Base-by-base conservation (phyloP, 306 rosid genomes). In the Crotalaria pallida region DNA sequence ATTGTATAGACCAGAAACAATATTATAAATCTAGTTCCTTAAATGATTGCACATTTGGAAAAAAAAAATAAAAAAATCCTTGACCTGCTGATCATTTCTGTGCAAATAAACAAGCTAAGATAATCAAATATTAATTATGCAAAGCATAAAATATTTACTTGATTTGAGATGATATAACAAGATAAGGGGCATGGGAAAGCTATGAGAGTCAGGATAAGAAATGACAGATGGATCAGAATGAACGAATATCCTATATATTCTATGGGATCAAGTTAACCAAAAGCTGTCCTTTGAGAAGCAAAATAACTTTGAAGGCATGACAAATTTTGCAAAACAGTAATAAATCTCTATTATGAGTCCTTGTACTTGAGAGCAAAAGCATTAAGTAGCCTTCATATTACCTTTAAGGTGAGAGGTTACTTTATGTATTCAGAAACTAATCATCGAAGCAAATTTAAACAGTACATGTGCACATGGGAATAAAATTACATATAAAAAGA, bases 131-230 rank as follows among this genome's bases (percentile, higher is more conserved):
- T 44, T 63, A 21, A 75, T 23, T 57, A 57, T 44, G 73, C 22
- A 73, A 76, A 79, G 19, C 51, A 68, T 27, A 63, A 66, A 41
- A 59, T 23, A 57, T 23, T 47, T 59, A 29, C 31, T 21, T 16
- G 11, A 44, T 17, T 21, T n/a, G n/a, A 18, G 17, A 31, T 49
- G 55, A 4, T 12, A 57, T 36, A 21, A 62, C 67, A 49, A 64
- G 49, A 40, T 34, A 67, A 67, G 34, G 31, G 65, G 36, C 27
- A 27, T 47, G 57, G 7, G 24, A 65, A 33, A 58, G 16, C 49
- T 70, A 63, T 31, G 60, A 64, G 21, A 45, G 71, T 71, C 58
- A 29, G 29, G 67, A 26, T 19, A 63, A 41, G 6, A 29, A 52
- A 69, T 55, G 51, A 56, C 47, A 50, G 17, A 65, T 10, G 27